These are phyloP conservation scores for Smittium culicis DNA, from an alignment of 371 early-diverging fungal genomes.

Conservation along the genomic window DNA sequence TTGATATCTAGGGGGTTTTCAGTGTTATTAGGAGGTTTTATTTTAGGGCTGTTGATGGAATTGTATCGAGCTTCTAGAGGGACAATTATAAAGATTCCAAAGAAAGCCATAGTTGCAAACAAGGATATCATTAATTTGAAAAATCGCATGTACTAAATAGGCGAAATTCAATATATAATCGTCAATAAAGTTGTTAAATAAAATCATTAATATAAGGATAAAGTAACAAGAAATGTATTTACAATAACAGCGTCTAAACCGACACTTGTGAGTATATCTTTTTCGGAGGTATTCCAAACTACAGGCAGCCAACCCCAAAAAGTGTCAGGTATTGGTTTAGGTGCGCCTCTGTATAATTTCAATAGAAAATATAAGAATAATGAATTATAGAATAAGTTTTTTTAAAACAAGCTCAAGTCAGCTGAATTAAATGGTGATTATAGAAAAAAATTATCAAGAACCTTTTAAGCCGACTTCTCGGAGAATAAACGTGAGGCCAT, in stretches of 20 bases:
- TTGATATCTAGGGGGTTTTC: no score
- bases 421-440: neutral
- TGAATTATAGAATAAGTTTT: neutral
- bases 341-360: constrained; percentile 14
- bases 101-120: constrained; percentile 15
- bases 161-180: neutral
- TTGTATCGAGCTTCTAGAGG: constrained; percentile 20
- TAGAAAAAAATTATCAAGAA: neutral
- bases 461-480: constrained; percentile 16
- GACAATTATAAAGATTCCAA: constrained; percentile 21
- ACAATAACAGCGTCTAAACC: constrained; percentile 32
- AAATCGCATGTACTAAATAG: constrained; percentile 14
- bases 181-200: neutral
- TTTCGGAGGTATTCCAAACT: constrained; percentile 23
- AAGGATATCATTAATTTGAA: constrained; percentile 29
- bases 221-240: constrained; percentile 8
- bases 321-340: constrained; percentile 22
- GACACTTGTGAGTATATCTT: constrained; percentile 26
- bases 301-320: constrained; percentile 28
- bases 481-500: constrained; percentile 33
- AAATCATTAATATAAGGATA: neutral
- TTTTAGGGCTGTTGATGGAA: neutral
- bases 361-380: neutral
- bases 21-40: neutral
- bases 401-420: neutral